Evolutionary conservation across 495 filamentous ascomycete species (phyloP).

Genomic region (Penicillium diatomitis): DNA sequence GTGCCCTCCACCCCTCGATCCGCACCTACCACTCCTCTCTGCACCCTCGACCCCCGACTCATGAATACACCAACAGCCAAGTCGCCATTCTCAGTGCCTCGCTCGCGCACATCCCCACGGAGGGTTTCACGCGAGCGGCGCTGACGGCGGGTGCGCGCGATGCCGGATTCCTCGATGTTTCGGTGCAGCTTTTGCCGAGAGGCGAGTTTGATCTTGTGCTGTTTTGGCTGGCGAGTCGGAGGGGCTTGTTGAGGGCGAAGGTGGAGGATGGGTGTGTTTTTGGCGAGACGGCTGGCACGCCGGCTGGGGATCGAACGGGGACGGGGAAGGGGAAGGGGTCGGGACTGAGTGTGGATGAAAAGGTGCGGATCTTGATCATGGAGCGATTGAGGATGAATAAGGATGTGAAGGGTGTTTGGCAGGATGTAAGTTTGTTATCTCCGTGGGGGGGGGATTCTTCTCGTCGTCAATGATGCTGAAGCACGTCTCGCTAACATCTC

Average conservation of each 20-base stretch:
- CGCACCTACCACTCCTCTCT: slow-evolving; percentile 64
- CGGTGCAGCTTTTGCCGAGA: slow-evolving; percentile 68
- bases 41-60: slow-evolving; percentile 40
- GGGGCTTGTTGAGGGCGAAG: slow-evolving; percentile 43
- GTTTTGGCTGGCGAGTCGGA: slow-evolving; percentile 68
- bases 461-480: too few species aligned
- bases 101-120: slow-evolving; percentile 63
- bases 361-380: slow-evolving; percentile 57
- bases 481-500: too few species aligned
- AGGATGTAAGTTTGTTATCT: slow-evolving; percentile 53
- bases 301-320: background rate
- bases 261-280: slow-evolving; percentile 35
- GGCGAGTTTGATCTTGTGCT: slow-evolving; percentile 73
- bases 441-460: too few species aligned
- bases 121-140: slow-evolving; percentile 69
- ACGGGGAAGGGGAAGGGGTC: background rate
- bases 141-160: slow-evolving; percentile 73
- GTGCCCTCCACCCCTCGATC: background rate
- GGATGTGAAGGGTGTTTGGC: slow-evolving; percentile 63
- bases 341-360: slow-evolving; percentile 37
- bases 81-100: slow-evolving; percentile 70
- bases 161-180: slow-evolving; percentile 77
- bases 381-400: slow-evolving; percentile 64
- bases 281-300: background rate
- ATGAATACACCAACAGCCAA: slow-evolving; percentile 62